Evolutionary conservation across 1,284 basidiomycete genomes (phyloP).

Genomic region (Ustilago xerochloae): DNA sequence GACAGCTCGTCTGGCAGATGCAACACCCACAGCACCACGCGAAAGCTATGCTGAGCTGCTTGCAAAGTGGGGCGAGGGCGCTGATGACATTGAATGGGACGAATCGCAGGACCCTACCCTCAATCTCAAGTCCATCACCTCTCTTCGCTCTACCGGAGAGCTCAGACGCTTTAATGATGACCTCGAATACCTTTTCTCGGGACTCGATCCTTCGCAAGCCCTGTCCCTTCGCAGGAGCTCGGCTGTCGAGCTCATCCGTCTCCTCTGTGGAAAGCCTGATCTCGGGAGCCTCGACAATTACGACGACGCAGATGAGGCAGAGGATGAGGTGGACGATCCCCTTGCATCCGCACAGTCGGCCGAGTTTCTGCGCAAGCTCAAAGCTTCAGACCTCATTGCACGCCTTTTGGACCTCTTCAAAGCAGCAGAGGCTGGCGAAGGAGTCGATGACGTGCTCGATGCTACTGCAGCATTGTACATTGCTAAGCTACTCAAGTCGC

Average conservation of each 20-base stretch:
- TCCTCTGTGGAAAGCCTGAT: conserved; percentile 44
- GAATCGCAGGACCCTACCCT: conserved; percentile 51
- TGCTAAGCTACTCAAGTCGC: conserved; percentile 31
- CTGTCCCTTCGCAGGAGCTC: conserved; percentile 35
- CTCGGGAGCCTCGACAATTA: conserved; percentile 14
- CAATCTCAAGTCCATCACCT: conserved; percentile 52
- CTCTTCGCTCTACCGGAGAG: conserved; percentile 42
- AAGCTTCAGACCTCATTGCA: conserved; percentile 43
- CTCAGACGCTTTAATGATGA: conserved; percentile 52
- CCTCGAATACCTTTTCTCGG: conserved; percentile 50
- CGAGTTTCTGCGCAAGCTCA: conserved; percentile 50
- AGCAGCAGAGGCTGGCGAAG: conserved; percentile 38
- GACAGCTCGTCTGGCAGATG: neutral
- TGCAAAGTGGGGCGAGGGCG: conserved; percentile 49
- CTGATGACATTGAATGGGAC: conserved; percentile 52
- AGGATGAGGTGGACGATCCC: conserved; percentile 21
- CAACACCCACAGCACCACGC: conserved; percentile 10
- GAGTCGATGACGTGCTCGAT: conserved; percentile 44
- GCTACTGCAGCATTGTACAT: conserved; percentile 32
- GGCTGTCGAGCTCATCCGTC: conserved; percentile 39
- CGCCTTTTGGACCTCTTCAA: conserved; percentile 36
- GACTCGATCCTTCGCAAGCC: conserved; percentile 22
- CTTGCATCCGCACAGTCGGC: conserved; percentile 31
- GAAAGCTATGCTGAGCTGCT: conserved; percentile 54
- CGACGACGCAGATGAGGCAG: neutral